phyloP scores from a whole-genome alignment of 306 rosid genomes.

The Lathyrus aphaca region DNA sequence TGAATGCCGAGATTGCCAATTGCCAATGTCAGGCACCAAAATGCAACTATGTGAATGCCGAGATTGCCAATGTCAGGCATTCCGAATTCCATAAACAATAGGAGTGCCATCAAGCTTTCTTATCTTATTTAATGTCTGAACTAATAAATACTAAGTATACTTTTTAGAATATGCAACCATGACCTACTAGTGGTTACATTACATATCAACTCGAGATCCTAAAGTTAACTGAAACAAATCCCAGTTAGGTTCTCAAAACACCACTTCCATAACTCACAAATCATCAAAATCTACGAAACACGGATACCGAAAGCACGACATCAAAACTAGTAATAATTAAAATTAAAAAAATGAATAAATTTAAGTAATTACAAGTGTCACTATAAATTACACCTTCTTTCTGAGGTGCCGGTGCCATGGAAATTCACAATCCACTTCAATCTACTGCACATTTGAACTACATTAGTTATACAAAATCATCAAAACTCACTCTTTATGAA shows the following conservation, averaged over 20 bases:
- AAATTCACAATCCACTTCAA: conserved; percentile 53
- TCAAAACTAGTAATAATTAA: too few relatives aligned
- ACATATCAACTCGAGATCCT: conserved; percentile 25
- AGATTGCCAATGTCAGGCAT: too few relatives aligned
- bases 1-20: too few relatives aligned
- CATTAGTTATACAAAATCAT: conserved; percentile 16
- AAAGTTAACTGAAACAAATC: conserved; percentile 29
- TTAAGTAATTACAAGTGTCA: too few relatives aligned
- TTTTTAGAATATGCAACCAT: conserved; percentile 30
- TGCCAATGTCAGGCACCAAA: too few relatives aligned
- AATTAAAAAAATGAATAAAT: too few relatives aligned
- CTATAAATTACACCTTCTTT: too few relatives aligned
- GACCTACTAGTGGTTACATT: conserved; percentile 4
- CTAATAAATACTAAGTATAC: conserved; percentile 5
- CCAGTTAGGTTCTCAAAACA: conserved; percentile 61
- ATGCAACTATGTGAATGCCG: too few relatives aligned
- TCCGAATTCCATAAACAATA: neutral
- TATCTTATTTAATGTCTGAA: conserved; percentile 17
- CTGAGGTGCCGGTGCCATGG: too few relatives aligned
- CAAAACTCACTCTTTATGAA: conserved; percentile 3
- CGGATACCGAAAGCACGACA: too few relatives aligned
- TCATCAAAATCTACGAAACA: neutral
- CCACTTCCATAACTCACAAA: conserved; percentile 57
- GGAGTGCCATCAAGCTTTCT: neutral
- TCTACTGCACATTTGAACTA: conserved; percentile 87